Percentiles rank a stretch among this genome's conserved stretches.
These are phyloP conservation scores for Dactylis glomerata DNA, from an alignment of 176 grass and related monocot genomes.

Conservation along the genomic window DNA sequence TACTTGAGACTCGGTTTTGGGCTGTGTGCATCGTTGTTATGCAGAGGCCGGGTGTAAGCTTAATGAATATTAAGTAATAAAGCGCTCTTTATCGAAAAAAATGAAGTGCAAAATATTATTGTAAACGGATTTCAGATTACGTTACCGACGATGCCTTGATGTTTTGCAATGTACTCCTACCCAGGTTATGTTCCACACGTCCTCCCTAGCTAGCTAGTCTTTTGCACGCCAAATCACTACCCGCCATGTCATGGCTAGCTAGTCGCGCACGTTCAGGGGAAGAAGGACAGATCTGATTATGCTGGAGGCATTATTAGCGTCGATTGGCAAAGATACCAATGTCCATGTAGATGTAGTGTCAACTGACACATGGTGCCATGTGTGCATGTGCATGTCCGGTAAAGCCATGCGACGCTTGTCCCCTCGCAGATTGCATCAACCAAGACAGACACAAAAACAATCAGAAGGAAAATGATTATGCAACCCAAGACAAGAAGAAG, in stretches of 20 bases:
- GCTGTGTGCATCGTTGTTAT: no score
- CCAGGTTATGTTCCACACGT: no score
- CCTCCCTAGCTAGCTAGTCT: no score
- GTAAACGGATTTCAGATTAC: no score
- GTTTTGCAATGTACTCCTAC: no score
- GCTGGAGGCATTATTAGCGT: not conserved
- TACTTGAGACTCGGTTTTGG: no score
- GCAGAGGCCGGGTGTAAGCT: no score
- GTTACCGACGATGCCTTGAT: no score
- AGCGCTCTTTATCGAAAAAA: no score
- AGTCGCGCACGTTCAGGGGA: not conserved
- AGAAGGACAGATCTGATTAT: not conserved
- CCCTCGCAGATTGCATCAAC: not conserved
- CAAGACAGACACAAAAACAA: not conserved
- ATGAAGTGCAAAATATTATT: no score
- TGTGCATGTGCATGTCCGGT: not conserved
- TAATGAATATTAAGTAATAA: no score
- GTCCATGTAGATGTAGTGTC: not conserved
- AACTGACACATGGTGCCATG: slow-evolving; percentile 19
- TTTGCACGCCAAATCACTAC: no score
- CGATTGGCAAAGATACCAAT: not conserved
- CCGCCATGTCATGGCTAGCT: not conserved
- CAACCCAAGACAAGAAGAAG: not conserved
- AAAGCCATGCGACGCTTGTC: not conserved
- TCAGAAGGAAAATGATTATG: not conserved